Evolutionary conservation across 2,329 filamentous ascomycete genomes (phyloP).

Genomic region (Endocalyx cinctus): DNA sequence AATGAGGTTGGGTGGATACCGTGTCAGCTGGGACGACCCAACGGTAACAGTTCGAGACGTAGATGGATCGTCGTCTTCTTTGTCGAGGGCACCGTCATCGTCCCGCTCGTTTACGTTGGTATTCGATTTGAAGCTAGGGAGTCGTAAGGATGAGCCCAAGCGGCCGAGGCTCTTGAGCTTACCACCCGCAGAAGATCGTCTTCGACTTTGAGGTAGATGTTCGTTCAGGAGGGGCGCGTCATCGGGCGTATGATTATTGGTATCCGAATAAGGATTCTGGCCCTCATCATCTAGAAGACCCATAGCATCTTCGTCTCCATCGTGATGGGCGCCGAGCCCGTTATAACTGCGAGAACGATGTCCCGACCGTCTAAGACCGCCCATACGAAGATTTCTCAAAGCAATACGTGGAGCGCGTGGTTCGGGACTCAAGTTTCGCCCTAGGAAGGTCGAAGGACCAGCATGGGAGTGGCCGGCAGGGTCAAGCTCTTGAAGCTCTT

Average conservation of each 20-base stretch:
- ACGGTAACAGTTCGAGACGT: slow-evolving; percentile 72
- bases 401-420: slow-evolving; percentile 59
- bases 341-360: slow-evolving; percentile 55
- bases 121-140: slow-evolving; percentile 63
- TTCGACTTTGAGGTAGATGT: slow-evolving; percentile 27
- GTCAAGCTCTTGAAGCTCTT: slow-evolving; percentile 79
- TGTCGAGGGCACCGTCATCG: slow-evolving; percentile 45
- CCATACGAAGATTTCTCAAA: slow-evolving; percentile 65
- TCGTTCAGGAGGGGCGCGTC: slow-evolving; percentile 68
- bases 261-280: slow-evolving; percentile 54
- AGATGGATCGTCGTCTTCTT: slow-evolving; percentile 57
- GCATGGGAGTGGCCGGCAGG: slow-evolving; percentile 42
- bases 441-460: slow-evolving; percentile 30
- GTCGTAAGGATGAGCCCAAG: slow-evolving; percentile 50
- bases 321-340: slow-evolving; percentile 52
- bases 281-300: slow-evolving; percentile 60
- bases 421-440: slow-evolving; percentile 47
- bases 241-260: slow-evolving; percentile 58
- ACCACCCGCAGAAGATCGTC: slow-evolving; percentile 35
- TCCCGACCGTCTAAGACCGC: slow-evolving; percentile 52
- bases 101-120: slow-evolving; percentile 31
- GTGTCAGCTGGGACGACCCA: slow-evolving; percentile 65
- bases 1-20: slow-evolving; percentile 84
- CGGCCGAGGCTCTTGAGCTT: slow-evolving; percentile 39
- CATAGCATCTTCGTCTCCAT: slow-evolving; percentile 62